phyloP scores from a whole-genome alignment of 306 rosid species.

The Citrullus amarus region DNA sequence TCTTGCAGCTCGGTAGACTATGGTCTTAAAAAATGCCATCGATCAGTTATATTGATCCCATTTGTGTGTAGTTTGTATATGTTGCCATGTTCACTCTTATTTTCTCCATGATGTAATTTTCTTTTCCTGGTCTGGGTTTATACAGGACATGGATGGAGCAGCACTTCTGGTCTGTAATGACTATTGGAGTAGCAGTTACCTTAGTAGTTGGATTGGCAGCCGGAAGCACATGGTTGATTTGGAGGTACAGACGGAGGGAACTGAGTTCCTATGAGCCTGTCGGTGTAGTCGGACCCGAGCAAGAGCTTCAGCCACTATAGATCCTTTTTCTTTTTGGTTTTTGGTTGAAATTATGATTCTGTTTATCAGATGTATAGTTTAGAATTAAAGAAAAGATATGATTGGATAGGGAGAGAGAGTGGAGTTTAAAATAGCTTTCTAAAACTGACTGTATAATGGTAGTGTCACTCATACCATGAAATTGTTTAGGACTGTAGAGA shows the following conservation, averaged over 20 bases:
- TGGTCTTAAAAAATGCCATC: not conserved
- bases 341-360: not conserved
- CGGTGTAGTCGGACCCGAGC: conserved; percentile 19
- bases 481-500: not conserved
- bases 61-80: not conserved
- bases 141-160: conserved; percentile 30
- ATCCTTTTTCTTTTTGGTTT: not conserved
- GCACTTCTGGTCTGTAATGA: conserved; percentile 16
- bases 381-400: not conserved
- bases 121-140: not conserved
- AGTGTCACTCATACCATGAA: not conserved
- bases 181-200: conserved; percentile 19
- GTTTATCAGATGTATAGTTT: conserved; percentile 8
- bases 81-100: not conserved
- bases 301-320: conserved; percentile 40
- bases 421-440: not conserved
- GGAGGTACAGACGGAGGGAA: conserved; percentile 20
- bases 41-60: not conserved
- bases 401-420: not conserved
- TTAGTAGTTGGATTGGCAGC: conserved; percentile 17
- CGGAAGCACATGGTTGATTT: conserved; percentile 22
- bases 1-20: not conserved
- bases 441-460: not conserved
- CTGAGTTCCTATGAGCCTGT: conserved; percentile 22
- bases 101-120: not conserved